Conservation (phyloP, 495 filamentous ascomycete species). For the Penicillium lagena region DNA sequence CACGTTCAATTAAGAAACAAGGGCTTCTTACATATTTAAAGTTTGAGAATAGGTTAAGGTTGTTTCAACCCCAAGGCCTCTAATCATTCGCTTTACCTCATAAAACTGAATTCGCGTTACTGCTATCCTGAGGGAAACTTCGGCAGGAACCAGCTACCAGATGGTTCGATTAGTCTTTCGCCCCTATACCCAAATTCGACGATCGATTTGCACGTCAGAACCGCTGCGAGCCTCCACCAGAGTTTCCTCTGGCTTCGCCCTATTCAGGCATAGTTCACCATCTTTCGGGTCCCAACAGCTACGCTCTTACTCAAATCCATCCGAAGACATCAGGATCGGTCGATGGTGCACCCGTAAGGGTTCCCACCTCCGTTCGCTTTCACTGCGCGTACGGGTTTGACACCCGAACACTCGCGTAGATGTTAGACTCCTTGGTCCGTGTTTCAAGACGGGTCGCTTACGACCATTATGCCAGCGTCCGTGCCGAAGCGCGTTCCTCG, state of each 20-base stretch:
- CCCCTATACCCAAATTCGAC: constrained; percentile 58
- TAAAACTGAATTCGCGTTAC: constrained; percentile 64
- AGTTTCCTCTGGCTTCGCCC: constrained; percentile 73
- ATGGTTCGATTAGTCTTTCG: constrained; percentile 67
- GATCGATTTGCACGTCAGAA: constrained; percentile 74
- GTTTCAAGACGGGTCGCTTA: constrained; percentile 35
- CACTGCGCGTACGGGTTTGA: constrained; percentile 62
- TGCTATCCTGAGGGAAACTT: constrained; percentile 75
- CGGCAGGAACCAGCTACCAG: constrained; percentile 42
- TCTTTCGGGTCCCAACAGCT: constrained; percentile 62
- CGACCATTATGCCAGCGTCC: constrained; percentile 33
- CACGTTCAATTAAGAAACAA: constrained; percentile 65
- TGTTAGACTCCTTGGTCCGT: constrained; percentile 71
- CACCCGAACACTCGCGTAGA: constrained; percentile 64
- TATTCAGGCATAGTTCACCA: constrained; percentile 59
- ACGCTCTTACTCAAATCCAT: constrained; percentile 75
- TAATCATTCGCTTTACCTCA: constrained; percentile 77
- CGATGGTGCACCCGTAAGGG: constrained; percentile 56
- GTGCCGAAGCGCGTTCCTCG: constrained; percentile 51
- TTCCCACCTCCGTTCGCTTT: constrained; percentile 64
- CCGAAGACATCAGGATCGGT: constrained; percentile 68
- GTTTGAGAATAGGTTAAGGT: constrained; percentile 72
- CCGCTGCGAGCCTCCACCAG: constrained; percentile 65
- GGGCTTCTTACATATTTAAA: constrained; percentile 72
- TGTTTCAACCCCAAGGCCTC: constrained; percentile 67